These are phyloP conservation scores for Tulasnella sp. DNA, from an alignment of 768 basidiomycete genomes.

Conservation along the genomic window DNA sequence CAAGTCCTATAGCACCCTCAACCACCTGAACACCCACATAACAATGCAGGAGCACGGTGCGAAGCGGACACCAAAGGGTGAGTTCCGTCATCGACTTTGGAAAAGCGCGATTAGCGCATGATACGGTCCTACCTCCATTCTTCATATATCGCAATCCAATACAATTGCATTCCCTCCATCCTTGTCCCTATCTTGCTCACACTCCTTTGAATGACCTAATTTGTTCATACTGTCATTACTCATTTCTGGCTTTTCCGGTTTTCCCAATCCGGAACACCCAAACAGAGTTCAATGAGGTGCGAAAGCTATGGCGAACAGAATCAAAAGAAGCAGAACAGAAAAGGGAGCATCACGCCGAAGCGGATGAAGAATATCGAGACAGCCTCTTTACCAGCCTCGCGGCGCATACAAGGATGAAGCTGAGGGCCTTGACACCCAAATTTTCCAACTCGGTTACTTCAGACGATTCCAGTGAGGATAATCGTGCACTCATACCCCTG, in stretches of 20 bases:
- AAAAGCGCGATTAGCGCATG: not conserved
- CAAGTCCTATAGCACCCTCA: constrained; percentile 87
- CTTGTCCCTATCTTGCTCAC: constrained; percentile 15
- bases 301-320: constrained; percentile 89
- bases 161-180: not conserved
- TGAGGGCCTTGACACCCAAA: not conserved
- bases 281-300: constrained; percentile 96
- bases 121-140: constrained; percentile 1
- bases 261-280: not conserved
- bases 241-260: not conserved
- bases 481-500: not conserved
- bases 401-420: not conserved
- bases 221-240: not conserved
- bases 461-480: not conserved
- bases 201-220: constrained; percentile 16
- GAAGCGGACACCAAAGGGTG: constrained; percentile 83
- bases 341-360: not conserved
- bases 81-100: constrained; percentile 24
- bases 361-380: not conserved
- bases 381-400: not conserved
- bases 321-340: constrained; percentile 52
- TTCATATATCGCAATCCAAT: not conserved
- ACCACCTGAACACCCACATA: constrained; percentile 96
- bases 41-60: constrained; percentile 95
- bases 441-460: not conserved